Percentiles rank a stretch among this genome's conserved stretches.
These are phyloP conservation scores for Pulveroboletus sp. DNA, from an alignment of 768 basidiomycete genomes.

Conservation along the genomic window DNA sequence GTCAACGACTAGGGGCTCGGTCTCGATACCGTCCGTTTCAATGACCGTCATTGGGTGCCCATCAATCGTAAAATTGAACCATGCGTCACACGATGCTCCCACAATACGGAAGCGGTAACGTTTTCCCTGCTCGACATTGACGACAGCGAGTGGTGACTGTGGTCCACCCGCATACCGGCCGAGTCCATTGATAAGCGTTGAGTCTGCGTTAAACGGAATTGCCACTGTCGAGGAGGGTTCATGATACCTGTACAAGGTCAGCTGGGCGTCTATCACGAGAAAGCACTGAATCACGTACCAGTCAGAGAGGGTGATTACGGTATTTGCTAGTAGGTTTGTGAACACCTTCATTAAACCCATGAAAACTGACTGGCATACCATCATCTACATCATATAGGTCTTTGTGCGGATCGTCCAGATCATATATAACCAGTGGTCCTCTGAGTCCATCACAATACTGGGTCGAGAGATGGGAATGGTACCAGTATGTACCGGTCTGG, in stretches of 20 bases:
- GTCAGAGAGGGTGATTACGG: conserved; percentile 40
- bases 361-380: conserved; percentile 19
- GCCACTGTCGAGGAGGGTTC: conserved; percentile 4
- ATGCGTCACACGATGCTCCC: conserved; percentile 38
- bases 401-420: conserved; percentile 36
- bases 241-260: conserved; percentile 13
- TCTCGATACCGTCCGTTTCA: conserved; percentile 25
- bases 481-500: conserved; percentile 32
- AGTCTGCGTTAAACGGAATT: conserved; percentile 18
- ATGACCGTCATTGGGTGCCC: conserved; percentile 35
- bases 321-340: conserved; percentile 20
- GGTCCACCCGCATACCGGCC: conserved; percentile 36
- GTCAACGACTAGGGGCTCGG: conserved; percentile 38
- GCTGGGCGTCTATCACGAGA: conserved; percentile 27
- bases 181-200: conserved; percentile 38
- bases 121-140: conserved; percentile 29
- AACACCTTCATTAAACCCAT: background rate
- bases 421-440: conserved; percentile 37
- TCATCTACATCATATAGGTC: conserved; percentile 42
- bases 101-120: conserved; percentile 38
- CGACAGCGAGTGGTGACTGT: conserved; percentile 28
- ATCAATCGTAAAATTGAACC: conserved; percentile 43
- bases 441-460: conserved; percentile 33
- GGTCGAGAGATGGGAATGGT: conserved; percentile 34
- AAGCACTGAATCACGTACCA: conserved; percentile 2